Evolutionary conservation across 2,329 filamentous ascomycete genomes (phyloP), one percentile per base, ranked within the genome.

Genomic region (Cordyceps militaris): DNA sequence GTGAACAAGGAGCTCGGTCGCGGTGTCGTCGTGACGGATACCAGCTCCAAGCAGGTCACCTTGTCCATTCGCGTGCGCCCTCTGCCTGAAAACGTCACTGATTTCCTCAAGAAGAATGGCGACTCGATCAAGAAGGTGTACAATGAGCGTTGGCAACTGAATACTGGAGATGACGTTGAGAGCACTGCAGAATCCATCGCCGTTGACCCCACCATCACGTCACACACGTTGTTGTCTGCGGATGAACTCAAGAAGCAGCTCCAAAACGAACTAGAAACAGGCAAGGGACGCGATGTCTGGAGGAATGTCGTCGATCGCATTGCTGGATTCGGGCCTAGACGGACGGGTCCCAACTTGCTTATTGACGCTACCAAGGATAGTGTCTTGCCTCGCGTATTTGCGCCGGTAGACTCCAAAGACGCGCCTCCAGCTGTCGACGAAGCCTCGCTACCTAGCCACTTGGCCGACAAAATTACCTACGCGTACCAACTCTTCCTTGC

Each of bases 401-500:
- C 73, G 0, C 63, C 68, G 6, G 68, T 70, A 42, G 71, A 72
- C 44, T 61, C 62, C 38, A 62, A 64, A 8, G 68, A 71, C 6
- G 61, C 62, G 24, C 64, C 68, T 23, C 75, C 74, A 3, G 70
- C 73, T 7, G 73, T 74, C 3, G 74, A 77, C 49, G 79, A 82
- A 57, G 71, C 74, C 50, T 73, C 88, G 43, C 74, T 79, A 56
- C 78, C 86, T 4, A 79, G 79, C 50, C 87, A 94, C 66, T 86
- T 97, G 63, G 84, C 86, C 58, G 93, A 97, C 75, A 97, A 96
- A 69, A 89, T 97, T 62, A 79, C 84, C 9, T 92, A 99, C 70
- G 92, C 90, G 49, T 99, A 99, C 79, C 94, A 99, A 70, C 86
- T 97, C 16, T 88, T 91, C 40, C 95, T 87, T 1, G 83, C 85